Base-by-base conservation (phyloP, 2,329 filamentous ascomycete genomes). In the Lachnellula cervina region DNA sequence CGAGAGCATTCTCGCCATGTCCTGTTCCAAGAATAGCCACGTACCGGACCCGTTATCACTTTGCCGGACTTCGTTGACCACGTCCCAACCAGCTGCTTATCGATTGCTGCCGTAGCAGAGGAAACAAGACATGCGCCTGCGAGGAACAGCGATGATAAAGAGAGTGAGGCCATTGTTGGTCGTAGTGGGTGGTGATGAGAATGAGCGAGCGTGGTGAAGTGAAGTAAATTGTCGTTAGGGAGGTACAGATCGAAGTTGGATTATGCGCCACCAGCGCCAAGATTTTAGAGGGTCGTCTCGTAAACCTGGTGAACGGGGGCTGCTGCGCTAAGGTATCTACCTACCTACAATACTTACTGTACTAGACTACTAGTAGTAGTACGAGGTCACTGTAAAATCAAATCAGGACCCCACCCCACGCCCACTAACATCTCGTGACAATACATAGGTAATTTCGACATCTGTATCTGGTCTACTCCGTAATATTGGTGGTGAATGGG, bases 21-120 rank as follows among this genome's bases (percentile, higher is more conserved):
- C 43, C 38, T 57, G 46, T 61, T 63, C 59, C 55, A 64, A 62
- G 59, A 65, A 68, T 65, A 61, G 55, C 16, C 54, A 74, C 76
- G 56, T 81, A 88, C 86, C 52, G 85, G 81, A 45, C 87, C 86
- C 8, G 86, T 89, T 45, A 88, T 67, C 42, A 87, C 87, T 59
- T 82, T 80, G 67, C 80, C 82, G 25, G 84, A 86, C 71, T 89
- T 90, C 46, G 83, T 86, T 16, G 81, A 80, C 86, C 86, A 90
- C 56, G 86, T 89, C 56, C 86, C 86, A n/a, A 83, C 77, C 34
- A 89, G 72, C 51, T 79, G 73, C 34, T 75, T 68, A 59, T 79
- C 74, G 38, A 69, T 64, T 67, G 70, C 71, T 34, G 76, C 72
- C 50, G 72, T 70, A 49, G 71, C 67, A 56, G 71, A 57, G 11